phyloP scores from a whole-genome alignment of 371 early-diverging fungal species.

The Mucor saturninus region DNA sequence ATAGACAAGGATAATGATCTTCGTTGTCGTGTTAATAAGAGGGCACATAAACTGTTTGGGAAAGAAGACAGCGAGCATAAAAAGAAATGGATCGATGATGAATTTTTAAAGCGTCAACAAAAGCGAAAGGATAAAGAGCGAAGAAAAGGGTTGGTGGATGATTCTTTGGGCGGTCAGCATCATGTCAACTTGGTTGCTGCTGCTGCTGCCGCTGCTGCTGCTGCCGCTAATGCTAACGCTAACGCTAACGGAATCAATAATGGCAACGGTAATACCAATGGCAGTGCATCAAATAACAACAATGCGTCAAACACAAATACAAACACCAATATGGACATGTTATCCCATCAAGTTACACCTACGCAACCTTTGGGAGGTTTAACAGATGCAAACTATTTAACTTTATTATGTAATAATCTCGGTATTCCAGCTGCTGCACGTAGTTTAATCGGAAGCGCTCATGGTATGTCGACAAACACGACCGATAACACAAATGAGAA shows the following conservation, averaged over 20 bases:
- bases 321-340: not conserved
- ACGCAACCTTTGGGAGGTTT: slow-evolving; percentile 15
- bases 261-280: not conserved
- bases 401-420: slow-evolving; percentile 52
- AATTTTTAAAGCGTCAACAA: slow-evolving; percentile 71
- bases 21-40: slow-evolving; percentile 80
- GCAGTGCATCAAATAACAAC: too few relatives aligned
- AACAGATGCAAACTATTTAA: slow-evolving; percentile 42
- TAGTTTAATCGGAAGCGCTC: slow-evolving; percentile 12
- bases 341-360: slow-evolving; percentile 9
- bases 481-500: slow-evolving; percentile 6
- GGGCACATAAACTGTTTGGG: slow-evolving; percentile 77
- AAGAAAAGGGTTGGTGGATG: slow-evolving; percentile 30
- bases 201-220: slow-evolving; percentile 9
- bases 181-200: not conserved
- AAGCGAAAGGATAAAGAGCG: slow-evolving; percentile 73
- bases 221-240: not conserved
- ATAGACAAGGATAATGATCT: slow-evolving; percentile 78
- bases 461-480: not conserved
- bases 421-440: slow-evolving; percentile 39
- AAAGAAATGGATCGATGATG: slow-evolving; percentile 72
- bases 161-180: slow-evolving; percentile 23
- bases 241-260: not conserved
- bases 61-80: slow-evolving; percentile 67
- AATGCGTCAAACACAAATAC: not conserved